A percentile compares a stretch with the other conserved stretches of the same genome.
Conservation (phyloP, 148 eudicot species). For the Polygonum maritimum region DNA sequence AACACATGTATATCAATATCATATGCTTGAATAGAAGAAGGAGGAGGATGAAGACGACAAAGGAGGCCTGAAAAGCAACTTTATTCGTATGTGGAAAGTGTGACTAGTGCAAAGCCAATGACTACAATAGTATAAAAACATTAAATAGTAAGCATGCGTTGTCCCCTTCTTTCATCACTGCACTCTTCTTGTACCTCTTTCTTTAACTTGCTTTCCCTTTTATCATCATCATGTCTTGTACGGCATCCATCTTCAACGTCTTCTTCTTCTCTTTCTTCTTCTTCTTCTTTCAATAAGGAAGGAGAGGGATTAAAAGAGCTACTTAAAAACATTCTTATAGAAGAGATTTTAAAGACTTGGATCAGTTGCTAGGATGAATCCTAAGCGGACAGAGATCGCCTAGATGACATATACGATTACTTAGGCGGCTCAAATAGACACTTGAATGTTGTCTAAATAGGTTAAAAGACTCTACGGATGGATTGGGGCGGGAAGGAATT, state of each 20-base stretch:
- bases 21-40: not conserved
- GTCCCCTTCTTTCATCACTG: slow-evolving; percentile 6
- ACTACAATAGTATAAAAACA: not conserved
- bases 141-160: slow-evolving; percentile 4
- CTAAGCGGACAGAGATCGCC: too few species aligned
- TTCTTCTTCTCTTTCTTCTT: not conserved
- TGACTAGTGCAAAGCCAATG: not conserved
- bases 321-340: too few species aligned
- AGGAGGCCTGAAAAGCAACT: not conserved
- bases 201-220: not conserved
- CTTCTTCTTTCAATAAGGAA: not conserved
- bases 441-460: too few species aligned
- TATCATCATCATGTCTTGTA: not conserved
- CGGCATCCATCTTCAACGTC: too few species aligned
- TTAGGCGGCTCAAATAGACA: too few species aligned
- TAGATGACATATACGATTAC: too few species aligned
- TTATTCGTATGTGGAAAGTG: not conserved
- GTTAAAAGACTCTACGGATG: too few species aligned
- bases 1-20: not conserved
- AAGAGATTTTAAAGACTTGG: too few species aligned
- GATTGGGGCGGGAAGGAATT: too few species aligned
- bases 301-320: too few species aligned
- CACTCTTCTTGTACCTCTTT: not conserved
- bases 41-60: not conserved
- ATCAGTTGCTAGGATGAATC: too few species aligned